Evolutionary conservation across 441 rosid genomes (phyloP).

Genomic region (Adansonia rubrostipa): DNA sequence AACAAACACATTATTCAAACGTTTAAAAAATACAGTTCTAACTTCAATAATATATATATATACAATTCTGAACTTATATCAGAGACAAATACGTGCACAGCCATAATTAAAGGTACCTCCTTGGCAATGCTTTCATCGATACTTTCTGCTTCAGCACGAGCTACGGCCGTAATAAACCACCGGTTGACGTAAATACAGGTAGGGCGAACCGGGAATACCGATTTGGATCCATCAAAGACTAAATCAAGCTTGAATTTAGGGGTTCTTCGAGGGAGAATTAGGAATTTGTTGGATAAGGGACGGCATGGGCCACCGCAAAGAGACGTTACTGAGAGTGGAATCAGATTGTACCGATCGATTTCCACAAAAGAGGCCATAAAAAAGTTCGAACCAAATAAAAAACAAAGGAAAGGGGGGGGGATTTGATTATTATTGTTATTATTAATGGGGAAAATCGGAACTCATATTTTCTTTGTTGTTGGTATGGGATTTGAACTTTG

Average conservation of each 20-base stretch:
- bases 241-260: slow-evolving; percentile 39
- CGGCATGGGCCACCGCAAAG: slow-evolving; percentile 54
- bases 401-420: background rate
- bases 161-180: slow-evolving; percentile 49
- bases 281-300: slow-evolving; percentile 42
- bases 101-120: slow-evolving; percentile 37
- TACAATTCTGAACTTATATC: background rate
- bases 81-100: background rate
- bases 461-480: background rate
- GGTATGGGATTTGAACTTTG: background rate
- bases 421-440: too few relatives aligned
- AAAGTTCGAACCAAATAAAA: slow-evolving; percentile 7
- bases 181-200: slow-evolving; percentile 38
- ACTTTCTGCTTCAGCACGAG: slow-evolving; percentile 54
- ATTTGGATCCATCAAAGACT: slow-evolving; percentile 36
- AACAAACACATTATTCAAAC: background rate
- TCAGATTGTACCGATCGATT: slow-evolving; percentile 45
- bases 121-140: slow-evolving; percentile 45
- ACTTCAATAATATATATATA: background rate
- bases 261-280: slow-evolving; percentile 36
- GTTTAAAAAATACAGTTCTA: background rate
- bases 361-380: slow-evolving; percentile 57
- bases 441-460: background rate
- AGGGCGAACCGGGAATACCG: slow-evolving; percentile 34
- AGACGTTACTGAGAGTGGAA: slow-evolving; percentile 45